Base-by-base conservation (phyloP, 495 filamentous ascomycete species). In the Hypoxylon subgilvum region DNA sequence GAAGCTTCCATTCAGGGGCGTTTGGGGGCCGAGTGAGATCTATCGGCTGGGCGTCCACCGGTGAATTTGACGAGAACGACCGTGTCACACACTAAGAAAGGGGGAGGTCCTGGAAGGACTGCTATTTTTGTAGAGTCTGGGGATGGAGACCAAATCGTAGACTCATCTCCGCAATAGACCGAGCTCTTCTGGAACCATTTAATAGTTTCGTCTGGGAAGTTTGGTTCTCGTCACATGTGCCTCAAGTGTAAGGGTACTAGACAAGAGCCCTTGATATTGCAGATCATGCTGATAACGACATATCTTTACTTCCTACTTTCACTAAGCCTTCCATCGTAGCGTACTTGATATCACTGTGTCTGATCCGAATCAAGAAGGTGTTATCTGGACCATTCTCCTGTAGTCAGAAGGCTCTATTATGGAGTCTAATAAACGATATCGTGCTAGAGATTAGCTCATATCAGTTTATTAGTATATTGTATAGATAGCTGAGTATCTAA, bases 21-120 rank as follows among this genome's bases (percentile, higher is more conserved):
- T 13, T 39, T 17, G 4, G 13, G 30, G 21, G 10, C 21, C 18
- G 22, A 6, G 8, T 50, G 28, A 16, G 31, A 44, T 43, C 35
- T 16, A 51, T n/a, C 25, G 18, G 19, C 23, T n/a, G n/a, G 22
- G 28, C 3, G 22, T 40, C 25, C 7, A 17, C 57, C 47, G 48
- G 46, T n/a, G n/a, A n/a, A n/a, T n/a, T n/a, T n/a, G n/a, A n/a
- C 14, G 27, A 14, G 46, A 52, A 43, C 43, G 31, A 23, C 42
- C 34, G 18, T 16, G 21, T 51, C 42, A 52, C 39, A 32, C 16
- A 1, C n/a, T 13, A 13, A 25, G 9, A 38, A 22, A 1, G 17
- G 35, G 46, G 27, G 35, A 41, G 48, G 23, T 46, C 7, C 43
- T 35, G 45, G 60, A 21, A 28, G 45, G 44, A 19, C 23, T 57